These are phyloP conservation scores for Lasiodiplodia gonubiensis DNA, from an alignment of 2,329 filamentous ascomycete species.

Conservation along the genomic window DNA sequence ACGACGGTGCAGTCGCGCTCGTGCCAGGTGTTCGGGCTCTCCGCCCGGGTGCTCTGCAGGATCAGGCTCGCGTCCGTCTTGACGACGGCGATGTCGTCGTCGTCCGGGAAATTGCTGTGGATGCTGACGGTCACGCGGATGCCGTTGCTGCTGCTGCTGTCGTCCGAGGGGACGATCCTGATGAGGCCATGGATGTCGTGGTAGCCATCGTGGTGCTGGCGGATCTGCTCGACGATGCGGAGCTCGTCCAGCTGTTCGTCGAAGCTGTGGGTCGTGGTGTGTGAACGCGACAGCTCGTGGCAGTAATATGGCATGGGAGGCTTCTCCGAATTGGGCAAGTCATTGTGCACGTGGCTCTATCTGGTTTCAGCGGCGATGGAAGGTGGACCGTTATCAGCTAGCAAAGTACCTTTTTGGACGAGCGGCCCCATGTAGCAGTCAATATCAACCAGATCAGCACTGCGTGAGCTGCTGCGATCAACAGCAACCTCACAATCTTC, in stretches of 20 bases:
- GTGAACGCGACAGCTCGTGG: background rate
- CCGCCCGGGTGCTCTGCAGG: background rate
- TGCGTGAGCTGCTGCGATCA: conserved; percentile 2
- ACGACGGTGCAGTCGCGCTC: conserved; percentile 13
- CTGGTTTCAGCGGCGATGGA: background rate
- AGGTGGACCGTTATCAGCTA: background rate
- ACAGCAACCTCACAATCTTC: conserved; percentile 4
- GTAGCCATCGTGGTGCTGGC: background rate
- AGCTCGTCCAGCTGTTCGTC: background rate
- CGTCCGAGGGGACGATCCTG: conserved; percentile 1
- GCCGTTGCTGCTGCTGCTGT: background rate
- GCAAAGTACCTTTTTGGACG: conserved; percentile 1
- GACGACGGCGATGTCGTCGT: background rate
- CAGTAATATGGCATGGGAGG: background rate
- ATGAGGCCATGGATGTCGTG: conserved; percentile 13
- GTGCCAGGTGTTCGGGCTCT: background rate
- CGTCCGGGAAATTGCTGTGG: conserved; percentile 2
- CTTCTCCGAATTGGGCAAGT: background rate
- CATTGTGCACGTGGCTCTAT: background rate
- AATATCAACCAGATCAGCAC: conserved; percentile 18
- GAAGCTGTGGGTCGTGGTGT: background rate
- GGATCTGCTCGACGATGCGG: conserved; percentile 3
- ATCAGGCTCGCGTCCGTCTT: background rate
- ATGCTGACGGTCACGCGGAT: conserved; percentile 14
- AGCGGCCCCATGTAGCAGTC: background rate